phyloP scores from a whole-genome alignment of 1,284 basidiomycete species.

The Microbotryum lychnidis-dioicae region DNA sequence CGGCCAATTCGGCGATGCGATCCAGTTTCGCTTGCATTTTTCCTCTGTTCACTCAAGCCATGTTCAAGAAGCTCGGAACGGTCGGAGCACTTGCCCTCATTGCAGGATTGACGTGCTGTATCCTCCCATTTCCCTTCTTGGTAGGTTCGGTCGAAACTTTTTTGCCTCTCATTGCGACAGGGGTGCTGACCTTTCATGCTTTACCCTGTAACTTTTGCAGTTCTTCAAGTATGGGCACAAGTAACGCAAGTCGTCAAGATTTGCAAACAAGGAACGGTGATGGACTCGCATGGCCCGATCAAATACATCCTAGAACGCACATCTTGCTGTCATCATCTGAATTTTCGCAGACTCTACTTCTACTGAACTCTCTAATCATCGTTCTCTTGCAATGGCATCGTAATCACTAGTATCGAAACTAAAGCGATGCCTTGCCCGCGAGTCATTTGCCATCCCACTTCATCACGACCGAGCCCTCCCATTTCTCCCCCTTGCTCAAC shows the following conservation, averaged over 20 bases:
- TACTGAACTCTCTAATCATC: no score
- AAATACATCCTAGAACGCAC: no score
- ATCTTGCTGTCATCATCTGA: no score
- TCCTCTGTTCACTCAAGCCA: constrained; percentile 24
- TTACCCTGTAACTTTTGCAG: not conserved
- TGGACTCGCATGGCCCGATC: no score
- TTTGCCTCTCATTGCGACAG: not conserved
- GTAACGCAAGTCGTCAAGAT: no score
- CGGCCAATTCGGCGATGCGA: constrained; percentile 60
- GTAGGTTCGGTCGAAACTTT: not conserved
- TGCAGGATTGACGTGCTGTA: constrained; percentile 17
- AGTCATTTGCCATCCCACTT: constrained; percentile 11
- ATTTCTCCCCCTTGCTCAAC: constrained; percentile 35
- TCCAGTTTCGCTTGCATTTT: constrained; percentile 50
- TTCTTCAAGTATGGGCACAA: constrained; percentile 27
- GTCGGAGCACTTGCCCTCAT: constrained; percentile 21
- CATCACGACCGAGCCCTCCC: constrained; percentile 27
- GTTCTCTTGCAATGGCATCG: no score
- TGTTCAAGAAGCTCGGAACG: constrained; percentile 21
- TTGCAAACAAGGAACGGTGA: no score
- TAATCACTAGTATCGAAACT: not conserved
- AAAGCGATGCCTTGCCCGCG: not conserved
- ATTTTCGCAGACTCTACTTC: no score
- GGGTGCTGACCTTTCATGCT: not conserved
- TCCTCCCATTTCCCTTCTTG: constrained; percentile 28